These are phyloP conservation scores for Sclerotinia trifoliorum DNA, from an alignment of 2,329 filamentous ascomycete species.

Conservation along the genomic window DNA sequence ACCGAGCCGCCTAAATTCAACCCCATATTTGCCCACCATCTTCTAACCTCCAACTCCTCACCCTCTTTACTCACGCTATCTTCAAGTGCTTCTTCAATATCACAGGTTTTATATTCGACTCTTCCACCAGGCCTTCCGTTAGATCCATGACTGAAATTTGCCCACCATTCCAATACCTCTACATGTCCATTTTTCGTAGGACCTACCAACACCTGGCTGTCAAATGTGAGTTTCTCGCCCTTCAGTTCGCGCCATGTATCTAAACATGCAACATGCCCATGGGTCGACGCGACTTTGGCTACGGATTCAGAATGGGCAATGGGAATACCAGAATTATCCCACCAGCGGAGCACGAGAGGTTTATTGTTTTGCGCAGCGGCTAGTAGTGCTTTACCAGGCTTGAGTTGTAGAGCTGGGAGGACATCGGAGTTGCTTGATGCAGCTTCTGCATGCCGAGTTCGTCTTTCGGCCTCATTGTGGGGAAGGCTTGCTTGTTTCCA, in stretches of 20 bases:
- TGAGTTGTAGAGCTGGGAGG: constrained; percentile 54
- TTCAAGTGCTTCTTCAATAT: constrained; percentile 92
- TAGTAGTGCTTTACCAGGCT: constrained; percentile 80
- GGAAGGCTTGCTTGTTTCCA: constrained; percentile 72
- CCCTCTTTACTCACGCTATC: constrained; percentile 64
- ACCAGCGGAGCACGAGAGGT: constrained; percentile 78
- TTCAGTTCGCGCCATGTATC: constrained; percentile 77
- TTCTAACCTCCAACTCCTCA: constrained; percentile 69
- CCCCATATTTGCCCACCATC: constrained; percentile 83
- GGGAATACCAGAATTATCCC: constrained; percentile 78
- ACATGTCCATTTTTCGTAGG: constrained; percentile 86
- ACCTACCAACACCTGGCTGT: constrained; percentile 78
- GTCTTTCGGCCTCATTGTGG: constrained; percentile 44
- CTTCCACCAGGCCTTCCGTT: constrained; percentile 56
- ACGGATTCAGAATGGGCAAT: constrained; percentile 79
- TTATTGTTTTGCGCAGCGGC: constrained; percentile 82
- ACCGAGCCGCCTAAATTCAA: constrained; percentile 67
- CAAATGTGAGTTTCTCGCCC: constrained; percentile 74
- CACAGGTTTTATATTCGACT: constrained; percentile 92
- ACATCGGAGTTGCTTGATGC: constrained; percentile 27
- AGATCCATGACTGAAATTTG: constrained; percentile 55
- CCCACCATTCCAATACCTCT: constrained; percentile 90
- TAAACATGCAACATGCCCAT: constrained; percentile 80
- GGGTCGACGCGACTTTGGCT: constrained; percentile 78
- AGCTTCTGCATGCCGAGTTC: constrained; percentile 31